Percentiles rank a stretch among this genome's conserved stretches.
Conservation (phyloP, 2,329 filamentous ascomycete species). For the Pseudogymnoascus sp. region DNA sequence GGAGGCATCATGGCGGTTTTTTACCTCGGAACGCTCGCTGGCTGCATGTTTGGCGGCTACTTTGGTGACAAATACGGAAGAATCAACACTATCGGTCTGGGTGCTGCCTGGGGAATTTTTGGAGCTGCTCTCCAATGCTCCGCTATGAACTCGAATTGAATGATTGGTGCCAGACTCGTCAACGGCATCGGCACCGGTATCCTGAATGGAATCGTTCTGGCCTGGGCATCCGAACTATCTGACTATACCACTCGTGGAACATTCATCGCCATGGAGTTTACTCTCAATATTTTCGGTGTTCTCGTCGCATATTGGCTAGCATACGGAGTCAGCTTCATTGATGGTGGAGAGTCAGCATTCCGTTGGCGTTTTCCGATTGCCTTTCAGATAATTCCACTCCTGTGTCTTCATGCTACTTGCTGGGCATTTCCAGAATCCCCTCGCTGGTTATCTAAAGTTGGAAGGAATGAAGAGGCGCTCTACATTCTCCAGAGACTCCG, state of each 20-base stretch:
- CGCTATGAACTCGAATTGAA: slow-evolving; percentile 43
- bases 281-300: slow-evolving; percentile 61
- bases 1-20: slow-evolving; percentile 51
- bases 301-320: slow-evolving; percentile 52
- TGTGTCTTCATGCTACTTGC: slow-evolving; percentile 45
- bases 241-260: slow-evolving; percentile 57
- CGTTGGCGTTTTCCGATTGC: slow-evolving; percentile 62
- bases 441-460: slow-evolving; percentile 57
- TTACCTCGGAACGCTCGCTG: slow-evolving; percentile 55
- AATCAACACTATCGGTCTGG: slow-evolving; percentile 54
- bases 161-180: slow-evolving; percentile 51
- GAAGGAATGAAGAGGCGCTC: slow-evolving; percentile 56
- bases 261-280: slow-evolving; percentile 59
- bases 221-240: slow-evolving; percentile 62
- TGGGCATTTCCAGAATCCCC: slow-evolving; percentile 65
- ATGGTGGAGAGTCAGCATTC: slow-evolving; percentile 47
- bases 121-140: slow-evolving; percentile 39
- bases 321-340: slow-evolving; percentile 45
- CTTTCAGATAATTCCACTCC: slow-evolving; percentile 59
- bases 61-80: slow-evolving; percentile 53
- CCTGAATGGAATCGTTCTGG: slow-evolving; percentile 60
- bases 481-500: slow-evolving; percentile 57
- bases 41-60: slow-evolving; percentile 54
- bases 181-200: slow-evolving; percentile 62
- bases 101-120: slow-evolving; percentile 37